Percentiles rank a stretch among this genome's conserved stretches.
phyloP scores from a whole-genome alignment of 495 filamentous ascomycete genomes.

The Niebla homalea region DNA sequence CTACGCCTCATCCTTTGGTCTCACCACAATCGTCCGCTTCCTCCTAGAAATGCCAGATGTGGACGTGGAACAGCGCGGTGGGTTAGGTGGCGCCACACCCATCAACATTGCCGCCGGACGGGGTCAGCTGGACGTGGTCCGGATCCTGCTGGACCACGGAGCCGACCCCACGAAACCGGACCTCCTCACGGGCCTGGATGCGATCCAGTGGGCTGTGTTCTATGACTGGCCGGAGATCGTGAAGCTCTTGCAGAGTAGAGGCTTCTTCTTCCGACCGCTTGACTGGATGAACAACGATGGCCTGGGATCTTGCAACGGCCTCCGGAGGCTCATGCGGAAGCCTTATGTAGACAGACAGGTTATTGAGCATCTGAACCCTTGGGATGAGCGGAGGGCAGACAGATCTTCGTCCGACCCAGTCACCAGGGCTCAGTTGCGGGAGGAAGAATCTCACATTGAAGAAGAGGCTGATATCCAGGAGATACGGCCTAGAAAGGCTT shows the following conservation, averaged over 20 bases:
- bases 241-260: neutral
- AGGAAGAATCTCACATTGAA: too few relatives aligned
- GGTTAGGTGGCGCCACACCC: slow-evolving; percentile 4
- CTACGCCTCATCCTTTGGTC: slow-evolving; percentile 8
- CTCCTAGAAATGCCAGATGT: slow-evolving; percentile 2
- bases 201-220: neutral
- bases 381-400: too few relatives aligned
- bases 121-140: slow-evolving; percentile 3
- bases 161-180: neutral
- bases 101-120: slow-evolving; percentile 8
- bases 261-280: neutral
- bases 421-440: too few relatives aligned
- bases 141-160: slow-evolving; percentile 1
- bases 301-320: too few relatives aligned
- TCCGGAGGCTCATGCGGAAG: too few relatives aligned
- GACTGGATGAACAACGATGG: too few relatives aligned
- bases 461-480: too few relatives aligned
- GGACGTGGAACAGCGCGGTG: slow-evolving; percentile 1
- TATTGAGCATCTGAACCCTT: too few relatives aligned
- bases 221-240: neutral
- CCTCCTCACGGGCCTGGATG: neutral
- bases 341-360: too few relatives aligned
- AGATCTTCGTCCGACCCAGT: too few relatives aligned
- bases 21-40: slow-evolving; percentile 4
- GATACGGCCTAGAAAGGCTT: too few relatives aligned